Base-by-base conservation (phyloP, 2,329 filamentous ascomycete genomes). In the Pseudomassariella vexata region DNA sequence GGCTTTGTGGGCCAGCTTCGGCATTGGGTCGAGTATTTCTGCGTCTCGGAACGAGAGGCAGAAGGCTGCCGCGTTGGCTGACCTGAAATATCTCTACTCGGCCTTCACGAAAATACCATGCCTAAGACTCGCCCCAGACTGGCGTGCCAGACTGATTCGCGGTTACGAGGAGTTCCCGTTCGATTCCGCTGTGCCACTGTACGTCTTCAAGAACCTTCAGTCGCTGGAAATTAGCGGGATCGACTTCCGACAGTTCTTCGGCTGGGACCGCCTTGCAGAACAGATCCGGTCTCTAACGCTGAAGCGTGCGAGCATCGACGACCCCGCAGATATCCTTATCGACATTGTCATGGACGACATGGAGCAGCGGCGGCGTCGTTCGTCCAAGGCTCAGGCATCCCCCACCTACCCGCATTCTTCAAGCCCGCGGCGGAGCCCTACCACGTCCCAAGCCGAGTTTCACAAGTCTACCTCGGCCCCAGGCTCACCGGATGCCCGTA, bases 101-200 rank as follows among this genome's bases (percentile, higher is more conserved):
- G 87, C 92, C 36, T 98, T 96, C 55, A 98, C 92, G 52, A 98
- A 96, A 64, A 94, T 98, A 25, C 92, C 92, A 0, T 95, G 86
- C 52, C 68, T 98, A 41, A 80, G 83, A 42, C 69, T 98, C 34
- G 81, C 89, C 18, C 89, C 89, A n/a, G 92, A 98, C 59, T 89
- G 88, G 67, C 85, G 87, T 45, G 89, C 90, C 29, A 81, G 84
- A 32, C 68, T 95, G 39, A 95, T 98, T 46, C 76, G 82, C 45
- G 90, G 90, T 18, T 96, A 92, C 54, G 92, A 98, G 59, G 90
- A 95, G 59, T 98, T 96, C 46, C 92, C 92, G 3, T 95, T 96
- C 58, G 92, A 98, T 59, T 95, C 87, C 16, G 92, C 92, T 14
- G 92, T 98, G 19, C 92, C 92, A 14, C 70, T 98, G n/a, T 83